Evolutionary conservation across 2,329 filamentous ascomycete genomes (phyloP).

Genomic region (Neobulgaria alba): DNA sequence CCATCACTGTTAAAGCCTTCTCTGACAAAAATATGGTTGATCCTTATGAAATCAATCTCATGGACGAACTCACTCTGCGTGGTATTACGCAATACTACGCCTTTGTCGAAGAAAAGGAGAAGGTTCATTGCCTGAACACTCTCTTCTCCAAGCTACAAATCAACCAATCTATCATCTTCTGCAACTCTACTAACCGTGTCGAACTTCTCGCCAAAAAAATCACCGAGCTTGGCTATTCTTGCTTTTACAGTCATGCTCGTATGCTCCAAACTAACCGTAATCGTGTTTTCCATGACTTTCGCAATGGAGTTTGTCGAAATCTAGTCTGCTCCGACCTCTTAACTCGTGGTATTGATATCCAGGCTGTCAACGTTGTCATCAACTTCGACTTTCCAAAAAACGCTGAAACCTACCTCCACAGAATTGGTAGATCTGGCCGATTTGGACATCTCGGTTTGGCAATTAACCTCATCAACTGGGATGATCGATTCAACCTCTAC

Average conservation of each 20-base stretch:
- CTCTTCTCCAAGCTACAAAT: slow-evolving; percentile 98
- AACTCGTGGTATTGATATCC: slow-evolving; percentile 98
- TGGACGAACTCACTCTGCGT: slow-evolving; percentile 96
- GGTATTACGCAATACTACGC: slow-evolving; percentile 99
- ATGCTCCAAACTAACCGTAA: slow-evolving; percentile 97
- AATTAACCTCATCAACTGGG: slow-evolving; percentile 99
- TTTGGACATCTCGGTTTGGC: slow-evolving; percentile 96
- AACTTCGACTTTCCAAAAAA: slow-evolving; percentile 99
- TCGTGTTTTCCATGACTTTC: slow-evolving; percentile 98
- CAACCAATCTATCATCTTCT: slow-evolving; percentile 99
- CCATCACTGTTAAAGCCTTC: slow-evolving; percentile 93
- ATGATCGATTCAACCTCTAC: slow-evolving; percentile 97
- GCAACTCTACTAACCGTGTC: slow-evolving; percentile 97
- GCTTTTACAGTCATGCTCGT: slow-evolving; percentile 97
- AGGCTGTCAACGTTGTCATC: slow-evolving; percentile 98
- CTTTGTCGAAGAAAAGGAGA: slow-evolving; percentile 98
- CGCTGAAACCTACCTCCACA: slow-evolving; percentile 95
- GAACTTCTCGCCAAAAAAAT: slow-evolving; percentile 98
- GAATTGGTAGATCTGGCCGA: slow-evolving; percentile 93
- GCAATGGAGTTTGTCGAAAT: slow-evolving; percentile 95
- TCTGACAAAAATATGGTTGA: slow-evolving; percentile 96
- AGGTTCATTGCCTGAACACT: slow-evolving; percentile 97
- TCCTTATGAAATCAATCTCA: slow-evolving; percentile 98
- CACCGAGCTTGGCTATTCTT: slow-evolving; percentile 96
- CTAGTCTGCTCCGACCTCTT: slow-evolving; percentile 95